These are phyloP conservation scores for Paraphoma chrysanthemicola DNA, from an alignment of 2,329 filamentous ascomycete genomes.

Conservation along the genomic window DNA sequence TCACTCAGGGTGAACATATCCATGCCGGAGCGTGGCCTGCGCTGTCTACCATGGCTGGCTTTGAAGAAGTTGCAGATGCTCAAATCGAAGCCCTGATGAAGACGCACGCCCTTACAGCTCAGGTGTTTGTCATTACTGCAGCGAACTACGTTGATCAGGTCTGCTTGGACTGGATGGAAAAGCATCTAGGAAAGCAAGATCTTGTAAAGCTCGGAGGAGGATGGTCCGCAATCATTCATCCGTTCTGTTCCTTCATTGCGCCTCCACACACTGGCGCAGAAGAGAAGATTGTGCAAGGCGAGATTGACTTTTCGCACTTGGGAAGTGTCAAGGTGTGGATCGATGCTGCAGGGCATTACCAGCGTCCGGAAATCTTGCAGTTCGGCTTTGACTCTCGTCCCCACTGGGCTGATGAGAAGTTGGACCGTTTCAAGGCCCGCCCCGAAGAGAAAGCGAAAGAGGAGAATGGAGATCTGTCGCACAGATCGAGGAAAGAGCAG, in stretches of 20 bases:
- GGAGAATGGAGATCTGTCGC: constrained; percentile 7
- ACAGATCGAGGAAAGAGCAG: neutral
- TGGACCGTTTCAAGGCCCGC: constrained; percentile 24
- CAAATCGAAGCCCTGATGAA: constrained; percentile 59
- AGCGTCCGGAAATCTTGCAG: constrained; percentile 45
- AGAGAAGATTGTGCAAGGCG: constrained; percentile 43
- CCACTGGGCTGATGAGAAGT: constrained; percentile 43
- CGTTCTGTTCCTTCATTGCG: constrained; percentile 45
- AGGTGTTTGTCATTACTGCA: constrained; percentile 54
- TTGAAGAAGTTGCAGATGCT: constrained; percentile 50
- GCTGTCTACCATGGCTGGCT: constrained; percentile 46
- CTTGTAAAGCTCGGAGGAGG: constrained; percentile 44
- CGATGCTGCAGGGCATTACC: constrained; percentile 47
- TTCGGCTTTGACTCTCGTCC: constrained; percentile 38
- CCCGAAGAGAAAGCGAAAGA: constrained; percentile 17
- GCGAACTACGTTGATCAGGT: constrained; percentile 53
- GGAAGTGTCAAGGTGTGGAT: constrained; percentile 47
- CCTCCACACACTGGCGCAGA: constrained; percentile 43
- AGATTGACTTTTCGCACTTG: constrained; percentile 44
- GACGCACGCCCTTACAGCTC: constrained; percentile 53
- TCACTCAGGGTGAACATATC: constrained; percentile 46
- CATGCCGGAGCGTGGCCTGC: constrained; percentile 49
- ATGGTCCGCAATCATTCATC: constrained; percentile 45
- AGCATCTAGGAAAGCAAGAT: constrained; percentile 45
- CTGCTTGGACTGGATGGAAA: constrained; percentile 51